Conservation (phyloP, 208 protist species). For the Herpetomonas tarakana region DNA sequence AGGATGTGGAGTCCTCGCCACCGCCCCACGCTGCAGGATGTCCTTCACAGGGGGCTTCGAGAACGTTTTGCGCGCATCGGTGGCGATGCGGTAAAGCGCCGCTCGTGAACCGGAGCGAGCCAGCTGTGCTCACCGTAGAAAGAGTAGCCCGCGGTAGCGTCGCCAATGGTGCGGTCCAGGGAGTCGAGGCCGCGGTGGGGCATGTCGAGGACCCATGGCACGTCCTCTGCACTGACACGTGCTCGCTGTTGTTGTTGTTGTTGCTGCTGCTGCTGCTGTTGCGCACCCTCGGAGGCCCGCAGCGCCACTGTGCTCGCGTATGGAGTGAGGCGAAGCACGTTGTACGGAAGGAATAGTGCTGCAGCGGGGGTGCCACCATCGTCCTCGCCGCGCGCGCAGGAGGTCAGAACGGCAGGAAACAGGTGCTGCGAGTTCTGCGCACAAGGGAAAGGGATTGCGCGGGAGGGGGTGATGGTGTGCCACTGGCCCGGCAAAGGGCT, state of each 20-base stretch:
- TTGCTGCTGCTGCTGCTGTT: no score
- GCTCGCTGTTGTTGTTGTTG: not conserved
- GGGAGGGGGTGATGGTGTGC: conserved; percentile 41
- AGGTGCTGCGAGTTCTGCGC: conserved; percentile 13
- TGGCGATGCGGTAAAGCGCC: no score
- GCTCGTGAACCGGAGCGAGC: conserved; percentile 1
- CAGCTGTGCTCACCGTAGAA: conserved; percentile 7
- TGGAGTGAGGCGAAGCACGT: conserved; percentile 46
- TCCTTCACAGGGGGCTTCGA: no score
- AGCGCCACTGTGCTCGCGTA: conserved; percentile 59
- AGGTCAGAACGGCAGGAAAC: not conserved
- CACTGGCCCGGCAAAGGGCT: not conserved
- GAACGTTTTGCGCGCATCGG: no score
- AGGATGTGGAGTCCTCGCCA: no score
- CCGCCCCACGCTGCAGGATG: no score
- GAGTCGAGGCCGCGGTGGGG: conserved; percentile 59
- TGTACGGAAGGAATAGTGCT: conserved; percentile 42
- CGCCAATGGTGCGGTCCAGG: conserved; percentile 29
- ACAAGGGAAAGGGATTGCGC: conserved; percentile 24
- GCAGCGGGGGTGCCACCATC: not conserved
- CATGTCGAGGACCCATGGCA: conserved; percentile 81
- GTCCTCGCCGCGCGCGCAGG: no score
- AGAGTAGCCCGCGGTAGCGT: conserved; percentile 16
- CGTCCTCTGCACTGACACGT: conserved; percentile 31
- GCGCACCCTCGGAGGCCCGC: conserved; percentile 3